Evolutionary conservation across 352 stramenopile genomes (phyloP), one percentile per base, ranked within the genome.

Genomic region (Pythium utonaiense): DNA sequence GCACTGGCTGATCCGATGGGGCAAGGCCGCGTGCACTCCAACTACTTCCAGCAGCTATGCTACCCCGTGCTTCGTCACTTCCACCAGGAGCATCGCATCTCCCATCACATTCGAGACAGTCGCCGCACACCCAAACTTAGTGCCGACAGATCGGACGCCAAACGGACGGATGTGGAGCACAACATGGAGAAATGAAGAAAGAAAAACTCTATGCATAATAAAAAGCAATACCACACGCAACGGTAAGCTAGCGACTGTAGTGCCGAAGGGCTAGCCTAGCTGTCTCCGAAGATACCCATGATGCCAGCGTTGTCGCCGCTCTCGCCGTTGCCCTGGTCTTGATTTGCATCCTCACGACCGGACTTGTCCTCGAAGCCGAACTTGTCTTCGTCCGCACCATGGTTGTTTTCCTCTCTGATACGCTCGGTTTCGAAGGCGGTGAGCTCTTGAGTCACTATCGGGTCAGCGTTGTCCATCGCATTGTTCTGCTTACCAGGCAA

Each of bases 1-100:
- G 75, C 59, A 2, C 40, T 86, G 17, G 78, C 70, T 0, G 78
- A 90, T 45, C 64, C 71, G 3, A 70, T 71, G n/a, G 66, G 70
- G 13, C 73, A 66, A 10, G 78, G 78, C 10, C 77, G 80, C 41
- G 80, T 88, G 38, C 86, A 86, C 65, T 87, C 85, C 42, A 59
- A 67, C 27, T 69, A 64, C 55, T 87, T 87, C 31, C 67, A 85
- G 47, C 77, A 88, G 48, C 60, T 82, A 5, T 52, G 85, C 53
- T 76, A 76, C 34, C 78, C 78, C 7, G 44, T 82, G 19, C 42
- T 83, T 12, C 59, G 73, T 6, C 66, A 66, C 56, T 42, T 86
- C 5, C 48, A 64, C 25, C 71, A 86, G 48, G 66, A 72, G 6
- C 38, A 62, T 21, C 48, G 54, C n/a, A 38, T 65, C 9, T 12